These are phyloP conservation scores for Stevia rebaudiana DNA, from an alignment of 140 eudicot species.

Conservation along the genomic window DNA sequence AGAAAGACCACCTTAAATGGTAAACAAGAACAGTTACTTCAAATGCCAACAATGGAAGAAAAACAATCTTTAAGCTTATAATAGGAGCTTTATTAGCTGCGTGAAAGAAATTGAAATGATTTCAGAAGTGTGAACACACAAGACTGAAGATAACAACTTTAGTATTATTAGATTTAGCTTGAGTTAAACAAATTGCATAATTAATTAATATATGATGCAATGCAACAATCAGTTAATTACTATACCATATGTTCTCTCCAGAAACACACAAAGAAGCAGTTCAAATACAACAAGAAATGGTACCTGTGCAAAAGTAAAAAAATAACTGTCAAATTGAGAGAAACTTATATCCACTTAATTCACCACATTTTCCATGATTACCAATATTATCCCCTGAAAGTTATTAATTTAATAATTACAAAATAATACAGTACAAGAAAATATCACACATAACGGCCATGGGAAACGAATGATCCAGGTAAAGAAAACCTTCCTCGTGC, in stretches of 20 bases:
- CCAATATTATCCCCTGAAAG: not conserved
- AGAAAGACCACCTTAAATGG: constrained; percentile 61
- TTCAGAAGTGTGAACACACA: not conserved
- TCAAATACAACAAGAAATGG: constrained; percentile 85
- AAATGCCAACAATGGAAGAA: constrained; percentile 73
- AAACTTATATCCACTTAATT: not conserved
- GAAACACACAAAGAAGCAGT: constrained; percentile 79
- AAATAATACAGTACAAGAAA: not conserved
- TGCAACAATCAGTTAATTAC: constrained; percentile 2
- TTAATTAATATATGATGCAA: not conserved
- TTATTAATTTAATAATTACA: not conserved
- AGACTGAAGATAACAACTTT: not conserved
- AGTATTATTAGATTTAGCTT: not conserved
- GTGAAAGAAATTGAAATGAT: constrained; percentile 4
- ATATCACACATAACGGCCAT: constrained; percentile 59
- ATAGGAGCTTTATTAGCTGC: constrained; percentile 42
- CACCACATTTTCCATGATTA: not conserved
- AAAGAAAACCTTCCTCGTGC: constrained; percentile 85
- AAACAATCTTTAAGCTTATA: constrained; percentile 65
- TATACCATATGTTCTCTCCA: constrained; percentile 68
- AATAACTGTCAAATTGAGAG: not conserved
- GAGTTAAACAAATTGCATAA: not conserved
- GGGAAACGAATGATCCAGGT: constrained; percentile 80
- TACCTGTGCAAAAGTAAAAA: constrained; percentile 36
- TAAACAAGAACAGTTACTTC: constrained; percentile 57